Evolutionary conservation across 306 rosid genomes (phyloP).

Genomic region (Acacia melanoxylon): DNA sequence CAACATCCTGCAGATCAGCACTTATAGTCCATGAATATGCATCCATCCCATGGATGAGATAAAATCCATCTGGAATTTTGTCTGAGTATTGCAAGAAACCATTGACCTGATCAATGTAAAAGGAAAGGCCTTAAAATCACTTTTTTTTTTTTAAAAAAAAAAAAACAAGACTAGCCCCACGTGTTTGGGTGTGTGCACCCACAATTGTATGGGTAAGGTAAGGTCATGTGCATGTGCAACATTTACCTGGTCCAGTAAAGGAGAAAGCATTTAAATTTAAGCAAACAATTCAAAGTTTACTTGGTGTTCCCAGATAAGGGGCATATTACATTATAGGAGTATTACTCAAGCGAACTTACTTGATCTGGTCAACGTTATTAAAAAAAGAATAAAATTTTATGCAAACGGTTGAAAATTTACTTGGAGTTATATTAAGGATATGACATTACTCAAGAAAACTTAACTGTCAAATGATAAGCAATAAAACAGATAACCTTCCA

Average conservation of each 20-base stretch:
- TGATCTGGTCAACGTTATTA: not conserved
- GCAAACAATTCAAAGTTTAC: not conserved
- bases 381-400: not conserved
- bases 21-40: conserved; percentile 55
- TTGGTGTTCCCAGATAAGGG: not conserved
- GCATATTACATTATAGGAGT: not conserved
- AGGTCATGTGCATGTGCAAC: not conserved
- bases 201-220: not conserved
- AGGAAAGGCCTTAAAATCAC: conserved; percentile 2
- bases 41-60: conserved; percentile 60
- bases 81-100: conserved; percentile 56
- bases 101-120: conserved; percentile 46
- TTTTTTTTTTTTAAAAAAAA: too few relatives aligned
- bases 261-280: not conserved
- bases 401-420: not conserved
- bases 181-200: not conserved
- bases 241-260: not conserved
- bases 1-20: conserved; percentile 46
- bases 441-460: not conserved
- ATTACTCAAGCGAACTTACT: too few relatives aligned
- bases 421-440: not conserved
- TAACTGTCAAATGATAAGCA: not conserved
- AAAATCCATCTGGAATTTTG: conserved; percentile 54
- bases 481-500: not conserved
- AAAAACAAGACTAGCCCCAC: not conserved